Conservation (phyloP, 805 yeast genomes). For the Isabelozyma gotoi region DNA sequence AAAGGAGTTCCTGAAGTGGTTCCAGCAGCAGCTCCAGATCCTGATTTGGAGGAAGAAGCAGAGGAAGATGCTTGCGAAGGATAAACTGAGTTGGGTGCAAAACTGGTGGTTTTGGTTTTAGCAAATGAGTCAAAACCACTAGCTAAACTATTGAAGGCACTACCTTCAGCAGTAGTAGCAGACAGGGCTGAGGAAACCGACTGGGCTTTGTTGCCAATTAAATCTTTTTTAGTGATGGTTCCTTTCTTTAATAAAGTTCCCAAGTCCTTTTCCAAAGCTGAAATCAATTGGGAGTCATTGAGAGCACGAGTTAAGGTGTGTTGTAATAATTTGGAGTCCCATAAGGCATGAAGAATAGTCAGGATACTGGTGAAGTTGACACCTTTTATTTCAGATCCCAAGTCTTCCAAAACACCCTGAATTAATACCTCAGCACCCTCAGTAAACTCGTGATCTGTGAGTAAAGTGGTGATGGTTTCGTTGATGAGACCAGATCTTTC, state of each 20-base stretch:
- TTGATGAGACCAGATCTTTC: slow-evolving; percentile 25
- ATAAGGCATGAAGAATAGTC: slow-evolving; percentile 18
- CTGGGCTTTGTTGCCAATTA: slow-evolving; percentile 6
- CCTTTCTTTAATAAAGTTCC: slow-evolving; percentile 17
- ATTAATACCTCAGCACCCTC: slow-evolving; percentile 20
- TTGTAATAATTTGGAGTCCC: slow-evolving; percentile 23
- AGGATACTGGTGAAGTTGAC: slow-evolving; percentile 15
- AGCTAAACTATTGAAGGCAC: slow-evolving; percentile 1
- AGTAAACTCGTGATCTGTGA: slow-evolving; percentile 23
- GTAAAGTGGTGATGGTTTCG: slow-evolving; percentile 20
- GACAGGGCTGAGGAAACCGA: slow-evolving; percentile 3
- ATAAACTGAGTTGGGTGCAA: background rate
- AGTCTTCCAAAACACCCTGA: slow-evolving; percentile 19
- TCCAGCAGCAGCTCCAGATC: background rate
- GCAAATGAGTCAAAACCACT: slow-evolving; percentile 5
- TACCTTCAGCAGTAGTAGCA: slow-evolving; percentile 1
- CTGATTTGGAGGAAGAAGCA: slow-evolving; percentile 3
- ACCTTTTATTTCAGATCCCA: slow-evolving; percentile 14
- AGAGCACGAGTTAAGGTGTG: slow-evolving; percentile 21
- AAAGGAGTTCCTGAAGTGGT: background rate
- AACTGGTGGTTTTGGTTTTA: slow-evolving; percentile 1
- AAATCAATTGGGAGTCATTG: slow-evolving; percentile 16
- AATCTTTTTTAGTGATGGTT: slow-evolving; percentile 11
- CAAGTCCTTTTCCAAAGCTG: slow-evolving; percentile 21
- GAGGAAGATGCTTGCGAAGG: slow-evolving; percentile 2